phyloP scores from a whole-genome alignment of 768 basidiomycete species.

The Mycena rebaudengoi region DNA sequence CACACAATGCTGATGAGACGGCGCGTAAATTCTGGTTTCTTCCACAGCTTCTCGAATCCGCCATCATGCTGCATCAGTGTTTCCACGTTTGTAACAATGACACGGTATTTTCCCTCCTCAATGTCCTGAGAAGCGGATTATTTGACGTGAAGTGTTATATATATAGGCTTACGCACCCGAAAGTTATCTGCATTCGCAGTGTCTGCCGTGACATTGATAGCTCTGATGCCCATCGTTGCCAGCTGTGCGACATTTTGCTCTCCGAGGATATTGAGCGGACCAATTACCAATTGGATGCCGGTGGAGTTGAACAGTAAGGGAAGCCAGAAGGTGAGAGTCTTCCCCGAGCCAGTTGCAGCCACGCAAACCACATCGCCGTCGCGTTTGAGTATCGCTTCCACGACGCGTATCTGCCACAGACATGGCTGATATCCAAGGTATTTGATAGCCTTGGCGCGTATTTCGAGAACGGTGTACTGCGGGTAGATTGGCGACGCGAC shows the following conservation, averaged over 20 bases:
- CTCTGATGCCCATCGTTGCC: constrained; percentile 22
- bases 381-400: constrained; percentile 19
- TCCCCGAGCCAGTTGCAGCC: constrained; percentile 39
- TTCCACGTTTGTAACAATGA: constrained; percentile 40
- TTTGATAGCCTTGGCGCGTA: not conserved
- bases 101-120: constrained; percentile 30
- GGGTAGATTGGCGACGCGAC: not conserved
- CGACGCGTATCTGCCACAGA: constrained; percentile 23
- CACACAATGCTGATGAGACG: constrained; percentile 39
- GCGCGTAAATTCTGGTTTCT: constrained; percentile 28
- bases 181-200: constrained; percentile 22
- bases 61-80: constrained; percentile 23
- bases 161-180: constrained; percentile 19
- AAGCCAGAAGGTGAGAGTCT: constrained; percentile 43
- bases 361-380: constrained; percentile 33
- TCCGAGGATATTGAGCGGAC: constrained; percentile 32
- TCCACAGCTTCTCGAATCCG: constrained; percentile 30
- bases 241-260: constrained; percentile 34
- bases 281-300: constrained; percentile 11
- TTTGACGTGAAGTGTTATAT: not conserved
- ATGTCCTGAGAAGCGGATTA: constrained; percentile 26
- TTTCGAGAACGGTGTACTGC: not conserved
- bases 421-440: constrained; percentile 18
- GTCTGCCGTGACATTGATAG: constrained; percentile 27
- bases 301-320: constrained; percentile 30